A percentile compares a stretch with the other conserved stretches of the same genome.
Evolutionary conservation across 331 rosid genomes (phyloP).

Genomic region (Dryas integrifolia): DNA sequence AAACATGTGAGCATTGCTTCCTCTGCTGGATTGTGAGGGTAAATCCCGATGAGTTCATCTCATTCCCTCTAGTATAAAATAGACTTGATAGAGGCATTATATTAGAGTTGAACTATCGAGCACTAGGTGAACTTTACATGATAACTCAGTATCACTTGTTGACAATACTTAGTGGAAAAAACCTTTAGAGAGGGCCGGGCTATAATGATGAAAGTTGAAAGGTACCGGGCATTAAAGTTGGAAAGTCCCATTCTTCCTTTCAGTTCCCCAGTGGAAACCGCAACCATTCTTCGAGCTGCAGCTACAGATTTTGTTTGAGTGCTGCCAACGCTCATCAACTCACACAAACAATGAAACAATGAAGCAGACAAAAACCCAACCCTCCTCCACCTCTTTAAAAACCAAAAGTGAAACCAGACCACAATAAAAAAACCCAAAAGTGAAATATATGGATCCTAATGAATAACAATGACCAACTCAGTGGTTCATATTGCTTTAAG

Average conservation of each 20-base stretch:
- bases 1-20: too few species aligned
- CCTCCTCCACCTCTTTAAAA: neutral
- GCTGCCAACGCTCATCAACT: neutral
- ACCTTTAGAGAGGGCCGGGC: neutral
- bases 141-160: too few species aligned
- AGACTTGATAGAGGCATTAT: too few species aligned
- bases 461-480: too few species aligned
- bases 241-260: neutral
- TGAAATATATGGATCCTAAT: neutral
- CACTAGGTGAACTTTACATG: too few species aligned
- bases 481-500: neutral
- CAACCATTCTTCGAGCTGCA: constrained; percentile 11
- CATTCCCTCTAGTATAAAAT: too few species aligned
- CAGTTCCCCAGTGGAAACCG: neutral
- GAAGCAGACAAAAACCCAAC: neutral
- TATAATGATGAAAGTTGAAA: neutral
- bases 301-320: neutral
- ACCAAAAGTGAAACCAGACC: neutral
- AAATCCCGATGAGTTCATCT: too few species aligned
- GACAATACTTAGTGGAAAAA: neutral
- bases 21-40: too few species aligned
- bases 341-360: neutral
- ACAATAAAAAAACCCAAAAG: neutral
- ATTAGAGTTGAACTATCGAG: too few species aligned
- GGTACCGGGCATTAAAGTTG: too few species aligned